Evolutionary conservation across 345 rosid genomes (phyloP).

Genomic region (Citrus maxima): DNA sequence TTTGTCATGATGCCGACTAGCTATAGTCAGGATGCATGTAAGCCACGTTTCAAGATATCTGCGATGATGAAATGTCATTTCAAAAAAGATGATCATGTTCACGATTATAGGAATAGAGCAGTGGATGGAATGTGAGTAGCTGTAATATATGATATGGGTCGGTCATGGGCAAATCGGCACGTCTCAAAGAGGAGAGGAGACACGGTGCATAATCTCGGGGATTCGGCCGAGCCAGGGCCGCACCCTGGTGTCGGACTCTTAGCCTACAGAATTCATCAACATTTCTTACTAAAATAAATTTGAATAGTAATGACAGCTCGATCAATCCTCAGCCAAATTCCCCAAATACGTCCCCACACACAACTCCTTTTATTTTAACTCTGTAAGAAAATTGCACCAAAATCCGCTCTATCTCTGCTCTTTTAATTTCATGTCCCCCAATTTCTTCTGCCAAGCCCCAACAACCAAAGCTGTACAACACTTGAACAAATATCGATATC

Average conservation of each 20-base stretch:
- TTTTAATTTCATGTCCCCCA: conserved; percentile 20
- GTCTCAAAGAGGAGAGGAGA: conserved; percentile 28
- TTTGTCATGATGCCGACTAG: conserved; percentile 12
- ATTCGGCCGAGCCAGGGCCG: conserved; percentile 43
- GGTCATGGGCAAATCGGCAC: conserved; percentile 19
- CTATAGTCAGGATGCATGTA: conserved; percentile 28
- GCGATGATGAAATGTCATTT: conserved; percentile 46
- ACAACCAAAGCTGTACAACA: conserved; percentile 44
- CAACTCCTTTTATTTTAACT: background rate
- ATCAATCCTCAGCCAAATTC: background rate
- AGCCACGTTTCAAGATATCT: conserved; percentile 18
- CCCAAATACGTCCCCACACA: conserved; percentile 17
- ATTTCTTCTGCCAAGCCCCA: conserved; percentile 20
- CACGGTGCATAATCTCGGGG: conserved; percentile 46
- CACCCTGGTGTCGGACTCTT: conserved; percentile 52
- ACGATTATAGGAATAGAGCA: background rate
- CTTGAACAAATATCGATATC: background rate
- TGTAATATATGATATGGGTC: background rate
- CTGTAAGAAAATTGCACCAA: background rate
- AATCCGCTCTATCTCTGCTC: conserved; percentile 25
- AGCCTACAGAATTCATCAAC: conserved; percentile 25
- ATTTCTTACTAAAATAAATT: conserved; percentile 23
- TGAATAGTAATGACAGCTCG: conserved; percentile 41
- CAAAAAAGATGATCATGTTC: conserved; percentile 6
- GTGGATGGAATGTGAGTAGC: background rate